phyloP scores from a whole-genome alignment of 1,284 basidiomycete genomes.

The Cutaneotrichosporon cutaneum region DNA sequence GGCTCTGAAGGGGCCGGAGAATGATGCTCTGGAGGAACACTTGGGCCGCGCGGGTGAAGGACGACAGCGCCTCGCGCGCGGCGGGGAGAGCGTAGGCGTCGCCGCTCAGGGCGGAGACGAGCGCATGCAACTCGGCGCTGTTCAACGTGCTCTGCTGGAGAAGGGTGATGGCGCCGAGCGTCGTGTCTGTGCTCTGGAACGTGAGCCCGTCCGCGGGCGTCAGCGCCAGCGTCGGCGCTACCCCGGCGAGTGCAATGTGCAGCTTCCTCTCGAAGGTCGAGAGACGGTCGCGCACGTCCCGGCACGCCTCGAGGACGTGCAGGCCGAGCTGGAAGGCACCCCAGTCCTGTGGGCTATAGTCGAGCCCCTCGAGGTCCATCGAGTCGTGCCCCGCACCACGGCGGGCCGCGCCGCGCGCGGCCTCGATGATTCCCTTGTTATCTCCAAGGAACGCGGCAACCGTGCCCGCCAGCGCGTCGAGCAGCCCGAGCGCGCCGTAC shows the following conservation, averaged over 20 bases:
- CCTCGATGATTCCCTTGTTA: conserved; percentile 55
- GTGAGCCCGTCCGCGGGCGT: conserved; percentile 58
- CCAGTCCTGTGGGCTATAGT: conserved; percentile 86
- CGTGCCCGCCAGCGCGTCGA: conserved; percentile 70
- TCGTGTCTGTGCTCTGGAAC: conserved; percentile 60
- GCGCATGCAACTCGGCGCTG: conserved; percentile 67
- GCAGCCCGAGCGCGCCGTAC: conserved; percentile 70
- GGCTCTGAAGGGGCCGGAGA: conserved; percentile 74
- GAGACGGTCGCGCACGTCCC: conserved; percentile 67
- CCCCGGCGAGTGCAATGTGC: conserved; percentile 60
- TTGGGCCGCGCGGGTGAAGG: conserved; percentile 73
- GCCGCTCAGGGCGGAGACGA: conserved; percentile 55
- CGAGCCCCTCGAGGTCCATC: conserved; percentile 53
- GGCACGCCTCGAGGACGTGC: conserved; percentile 75
- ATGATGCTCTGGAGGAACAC: conserved; percentile 75
- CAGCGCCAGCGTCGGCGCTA: conserved; percentile 61
- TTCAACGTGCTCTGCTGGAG: conserved; percentile 79
- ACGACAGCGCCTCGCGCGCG: conserved; percentile 62
- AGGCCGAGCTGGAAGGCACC: conserved; percentile 74
- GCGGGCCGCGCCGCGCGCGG: conserved; percentile 11
- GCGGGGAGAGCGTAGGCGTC: conserved; percentile 58
- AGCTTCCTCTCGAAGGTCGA: conserved; percentile 67
- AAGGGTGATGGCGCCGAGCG: conserved; percentile 67
- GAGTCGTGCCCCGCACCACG: conserved; percentile 29
- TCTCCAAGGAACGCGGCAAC: conserved; percentile 66